phyloP scores from a whole-genome alignment of 495 filamentous ascomycete species.

The Elaphomyces granulatus region DNA sequence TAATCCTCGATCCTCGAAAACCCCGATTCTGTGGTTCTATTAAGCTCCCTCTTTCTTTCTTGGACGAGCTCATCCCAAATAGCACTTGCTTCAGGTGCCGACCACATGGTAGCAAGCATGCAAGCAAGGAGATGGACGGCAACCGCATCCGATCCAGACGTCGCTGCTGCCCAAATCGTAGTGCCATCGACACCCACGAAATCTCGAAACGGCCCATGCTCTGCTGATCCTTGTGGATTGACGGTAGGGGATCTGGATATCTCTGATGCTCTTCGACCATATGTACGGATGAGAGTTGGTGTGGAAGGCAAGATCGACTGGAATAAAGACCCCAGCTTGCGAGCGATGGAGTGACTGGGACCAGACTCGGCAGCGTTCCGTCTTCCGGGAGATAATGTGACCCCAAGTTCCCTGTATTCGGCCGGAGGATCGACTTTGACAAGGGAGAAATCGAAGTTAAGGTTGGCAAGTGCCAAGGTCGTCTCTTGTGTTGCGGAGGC shows the following conservation, averaged over 20 bases:
- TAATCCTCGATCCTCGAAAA: not conserved
- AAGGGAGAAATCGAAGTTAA: constrained; percentile 24
- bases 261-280: constrained; percentile 14
- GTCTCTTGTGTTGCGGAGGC: constrained; percentile 13
- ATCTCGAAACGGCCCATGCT: constrained; percentile 12
- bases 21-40: constrained; percentile 4
- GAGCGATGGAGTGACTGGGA: constrained; percentile 14
- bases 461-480: constrained; percentile 14
- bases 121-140: constrained; percentile 21
- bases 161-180: constrained; percentile 23
- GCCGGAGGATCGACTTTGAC: constrained; percentile 17
- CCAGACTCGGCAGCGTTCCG: constrained; percentile 17
- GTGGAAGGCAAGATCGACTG: constrained; percentile 11
- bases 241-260: constrained; percentile 5
- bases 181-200: constrained; percentile 18
- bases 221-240: constrained; percentile 5
- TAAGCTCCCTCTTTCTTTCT: constrained; percentile 9
- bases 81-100: constrained; percentile 13
- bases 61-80: constrained; percentile 22
- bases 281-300: constrained; percentile 10
- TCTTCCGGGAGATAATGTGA: constrained; percentile 9
- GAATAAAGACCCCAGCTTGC: constrained; percentile 20
- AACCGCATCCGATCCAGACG: constrained; percentile 16
- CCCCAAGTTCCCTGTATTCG: constrained; percentile 16
- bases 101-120: constrained; percentile 20